A percentile compares a stretch with the other conserved stretches of the same genome.
phyloP scores from a whole-genome alignment of 371 early-diverging fungal genomes.

The Actinomortierella wolfii region DNA sequence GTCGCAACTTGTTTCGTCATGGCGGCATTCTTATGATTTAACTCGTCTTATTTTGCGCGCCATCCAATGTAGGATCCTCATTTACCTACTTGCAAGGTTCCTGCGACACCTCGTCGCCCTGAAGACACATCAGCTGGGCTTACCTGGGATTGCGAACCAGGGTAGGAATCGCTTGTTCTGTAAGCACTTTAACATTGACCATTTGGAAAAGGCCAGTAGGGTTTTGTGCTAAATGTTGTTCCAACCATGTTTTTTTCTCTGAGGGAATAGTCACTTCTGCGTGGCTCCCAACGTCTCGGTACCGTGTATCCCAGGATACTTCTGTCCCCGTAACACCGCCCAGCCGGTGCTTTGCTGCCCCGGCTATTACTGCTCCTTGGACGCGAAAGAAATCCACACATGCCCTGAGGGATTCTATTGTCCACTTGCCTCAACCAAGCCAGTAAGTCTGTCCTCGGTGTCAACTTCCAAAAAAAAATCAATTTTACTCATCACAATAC shows the following conservation, averaged over 20 bases:
- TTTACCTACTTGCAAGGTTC: slow-evolving; percentile 25
- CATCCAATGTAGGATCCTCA: slow-evolving; percentile 5
- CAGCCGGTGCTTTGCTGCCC: slow-evolving; percentile 52
- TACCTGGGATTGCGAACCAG: slow-evolving; percentile 34
- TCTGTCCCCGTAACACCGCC: slow-evolving; percentile 50
- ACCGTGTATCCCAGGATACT: slow-evolving; percentile 45
- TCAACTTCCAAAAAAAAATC: no score
- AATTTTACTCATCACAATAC: no score
- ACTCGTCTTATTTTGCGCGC: no score
- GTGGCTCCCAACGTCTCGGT: slow-evolving; percentile 28
- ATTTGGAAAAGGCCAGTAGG: no score
- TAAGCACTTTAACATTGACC: no score
- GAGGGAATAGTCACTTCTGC: slow-evolving; percentile 27
- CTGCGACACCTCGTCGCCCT: slow-evolving; percentile 12
- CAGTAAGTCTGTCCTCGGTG: slow-evolving; percentile 12
- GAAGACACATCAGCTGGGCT: slow-evolving; percentile 26
- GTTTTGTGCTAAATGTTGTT: no score
- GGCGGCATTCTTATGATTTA: no score
- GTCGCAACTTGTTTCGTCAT: no score
- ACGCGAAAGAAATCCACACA: slow-evolving; percentile 23
- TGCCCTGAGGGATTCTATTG: slow-evolving; percentile 48
- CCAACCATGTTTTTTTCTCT: not conserved
- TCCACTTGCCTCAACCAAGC: slow-evolving; percentile 19
- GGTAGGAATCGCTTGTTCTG: no score
- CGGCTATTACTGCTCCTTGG: slow-evolving; percentile 49